A percentile compares a stretch with the other conserved stretches of the same genome.
These are phyloP conservation scores for Aspergillus quadricinctus DNA, from an alignment of 2,329 filamentous ascomycete species.

Conservation along the genomic window DNA sequence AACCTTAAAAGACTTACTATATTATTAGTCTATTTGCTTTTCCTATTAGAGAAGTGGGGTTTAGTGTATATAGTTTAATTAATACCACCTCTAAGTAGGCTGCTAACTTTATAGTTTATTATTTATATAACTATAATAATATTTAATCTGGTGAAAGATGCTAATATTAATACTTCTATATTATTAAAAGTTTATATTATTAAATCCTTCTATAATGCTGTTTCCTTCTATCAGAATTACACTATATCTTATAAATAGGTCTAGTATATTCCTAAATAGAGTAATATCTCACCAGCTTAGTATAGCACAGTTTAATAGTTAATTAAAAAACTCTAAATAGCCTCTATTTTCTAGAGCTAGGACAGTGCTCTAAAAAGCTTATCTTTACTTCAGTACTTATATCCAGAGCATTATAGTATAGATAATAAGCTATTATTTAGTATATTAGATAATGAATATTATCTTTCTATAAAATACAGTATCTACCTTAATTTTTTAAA, in stretches of 20 bases:
- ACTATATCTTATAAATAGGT: not conserved
- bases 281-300: not conserved
- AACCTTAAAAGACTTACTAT: too few relatives aligned
- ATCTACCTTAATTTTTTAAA: not conserved
- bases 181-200: too few relatives aligned
- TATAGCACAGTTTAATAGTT: not conserved
- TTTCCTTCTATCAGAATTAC: not conserved
- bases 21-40: too few relatives aligned
- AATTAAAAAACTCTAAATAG: not conserved
- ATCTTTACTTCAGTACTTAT: conserved; percentile 2
- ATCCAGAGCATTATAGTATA: not conserved
- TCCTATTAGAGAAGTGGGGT: too few relatives aligned
- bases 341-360: conserved; percentile 1
- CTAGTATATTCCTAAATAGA: not conserved
- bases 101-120: too few relatives aligned
- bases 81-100: too few relatives aligned
- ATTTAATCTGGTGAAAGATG: not conserved
- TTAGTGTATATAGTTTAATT: too few relatives aligned
- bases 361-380: not conserved
- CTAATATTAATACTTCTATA: too few relatives aligned
- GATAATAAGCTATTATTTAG: conserved; percentile 1
- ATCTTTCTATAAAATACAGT: conserved; percentile 3
- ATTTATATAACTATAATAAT: not conserved
- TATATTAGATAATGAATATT: not conserved
- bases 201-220: not conserved